Percentiles rank a stretch among this genome's conserved stretches.
Evolutionary conservation across 177 flowering plant species (phyloP).

Genomic region (Vitis hybrid): DNA sequence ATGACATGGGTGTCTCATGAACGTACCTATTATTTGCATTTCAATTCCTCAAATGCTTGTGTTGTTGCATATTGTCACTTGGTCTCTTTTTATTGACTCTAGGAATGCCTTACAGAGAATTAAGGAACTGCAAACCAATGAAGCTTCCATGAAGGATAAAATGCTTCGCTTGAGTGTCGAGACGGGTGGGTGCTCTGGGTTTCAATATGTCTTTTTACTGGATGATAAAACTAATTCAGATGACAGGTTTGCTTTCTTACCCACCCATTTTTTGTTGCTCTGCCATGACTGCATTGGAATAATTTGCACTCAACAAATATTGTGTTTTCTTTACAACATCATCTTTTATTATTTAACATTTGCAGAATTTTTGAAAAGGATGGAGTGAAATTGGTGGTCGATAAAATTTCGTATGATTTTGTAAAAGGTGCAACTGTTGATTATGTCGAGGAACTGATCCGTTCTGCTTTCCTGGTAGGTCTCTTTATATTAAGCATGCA

Average conservation of each 20-base stretch:
- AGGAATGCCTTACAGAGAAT: constrained; percentile 55
- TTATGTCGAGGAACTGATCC: constrained; percentile 93
- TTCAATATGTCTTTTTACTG: constrained; percentile 78
- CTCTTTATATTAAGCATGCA: neutral
- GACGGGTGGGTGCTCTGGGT: constrained; percentile 98
- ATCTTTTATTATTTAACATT: neutral
- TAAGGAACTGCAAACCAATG: constrained; percentile 76
- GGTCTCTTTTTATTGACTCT: constrained; percentile 6
- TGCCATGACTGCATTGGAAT: neutral
- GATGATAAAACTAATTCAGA: constrained; percentile 66
- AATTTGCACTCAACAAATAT: constrained; percentile 24
- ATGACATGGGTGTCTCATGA: too few relatives aligned
- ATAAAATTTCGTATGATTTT: constrained; percentile 79
- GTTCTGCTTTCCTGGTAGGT: constrained; percentile 86
- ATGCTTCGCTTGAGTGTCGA: constrained; percentile 89
- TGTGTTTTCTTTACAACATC: neutral
- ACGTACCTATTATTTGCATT: neutral
- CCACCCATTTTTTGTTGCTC: neutral
- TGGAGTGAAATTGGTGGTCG: constrained; percentile 88
- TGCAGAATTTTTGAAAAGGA: constrained; percentile 82
- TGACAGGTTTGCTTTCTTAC: constrained; percentile 61
- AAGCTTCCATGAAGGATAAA: constrained; percentile 39
- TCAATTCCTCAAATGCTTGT: neutral
- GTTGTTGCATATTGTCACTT: neutral
- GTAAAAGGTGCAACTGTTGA: constrained; percentile 97